A percentile compares a stretch with the other conserved stretches of the same genome.
Evolutionary conservation across 2,329 filamentous ascomycete genomes (phyloP).

Genomic region (Alternaria arborescens): DNA sequence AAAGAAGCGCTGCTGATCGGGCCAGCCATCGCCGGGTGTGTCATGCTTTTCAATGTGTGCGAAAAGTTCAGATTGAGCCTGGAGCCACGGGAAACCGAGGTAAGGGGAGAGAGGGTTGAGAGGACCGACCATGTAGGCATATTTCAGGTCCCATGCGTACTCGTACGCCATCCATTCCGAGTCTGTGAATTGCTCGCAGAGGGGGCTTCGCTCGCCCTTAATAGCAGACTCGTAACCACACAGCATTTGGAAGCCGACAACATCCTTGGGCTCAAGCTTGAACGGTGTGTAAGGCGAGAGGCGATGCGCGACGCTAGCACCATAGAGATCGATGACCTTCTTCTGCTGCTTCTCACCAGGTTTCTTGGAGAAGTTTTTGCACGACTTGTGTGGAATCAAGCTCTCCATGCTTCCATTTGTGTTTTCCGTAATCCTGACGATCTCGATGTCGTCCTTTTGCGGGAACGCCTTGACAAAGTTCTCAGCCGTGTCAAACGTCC

Average conservation of each 20-base stretch:
- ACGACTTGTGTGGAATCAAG: constrained; percentile 48
- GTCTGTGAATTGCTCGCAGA: constrained; percentile 64
- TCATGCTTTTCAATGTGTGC: constrained; percentile 38
- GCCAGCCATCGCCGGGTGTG: constrained; percentile 53
- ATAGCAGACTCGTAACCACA: constrained; percentile 72
- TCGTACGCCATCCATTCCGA: constrained; percentile 72
- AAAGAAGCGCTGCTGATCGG: constrained; percentile 65
- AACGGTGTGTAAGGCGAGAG: constrained; percentile 53
- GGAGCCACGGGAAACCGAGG: constrained; percentile 72
- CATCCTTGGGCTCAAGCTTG: constrained; percentile 67
- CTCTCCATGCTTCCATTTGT: constrained; percentile 40
- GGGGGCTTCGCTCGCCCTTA: constrained; percentile 66
- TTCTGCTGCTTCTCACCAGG: constrained; percentile 43
- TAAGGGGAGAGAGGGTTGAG: constrained; percentile 64
- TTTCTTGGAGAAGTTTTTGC: constrained; percentile 44
- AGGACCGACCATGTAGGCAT: constrained; percentile 72
- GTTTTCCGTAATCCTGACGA: constrained; percentile 44
- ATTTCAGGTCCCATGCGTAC: constrained; percentile 68
- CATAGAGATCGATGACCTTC: constrained; percentile 42
- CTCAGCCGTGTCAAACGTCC: constrained; percentile 46
- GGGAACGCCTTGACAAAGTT: constrained; percentile 44
- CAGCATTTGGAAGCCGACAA: constrained; percentile 71
- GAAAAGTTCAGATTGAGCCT: constrained; percentile 61
- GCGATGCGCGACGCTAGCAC: constrained; percentile 32
- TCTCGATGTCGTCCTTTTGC: constrained; percentile 40